Base-by-base conservation (phyloP, 139 green algal genomes). In the Trebouxia sp. region DNA sequence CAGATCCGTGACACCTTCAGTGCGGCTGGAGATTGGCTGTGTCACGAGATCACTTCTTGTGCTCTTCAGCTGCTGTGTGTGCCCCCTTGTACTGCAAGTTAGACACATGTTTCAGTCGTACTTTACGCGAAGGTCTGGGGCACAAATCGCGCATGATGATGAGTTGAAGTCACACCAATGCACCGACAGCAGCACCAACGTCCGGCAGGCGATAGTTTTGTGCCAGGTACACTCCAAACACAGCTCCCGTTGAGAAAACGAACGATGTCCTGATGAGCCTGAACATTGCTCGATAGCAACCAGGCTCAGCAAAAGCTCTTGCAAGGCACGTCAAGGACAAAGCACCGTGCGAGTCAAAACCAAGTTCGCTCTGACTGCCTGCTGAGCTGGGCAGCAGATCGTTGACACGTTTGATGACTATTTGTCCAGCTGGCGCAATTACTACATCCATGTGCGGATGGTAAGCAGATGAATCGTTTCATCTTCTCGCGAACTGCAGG, bases 321-420 rank as follows among this genome's bases (percentile, higher is more conserved):
- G 1, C 47, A 53, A 53, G 15, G 4, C 47, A 53, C n/a, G 47
- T 17, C 15, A 17, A 14, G 47, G 15, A 41, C 1, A 67, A n/a
- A 67, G 9, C 28, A 39, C 28, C 28, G 9, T 30, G 22, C 22
- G 8, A 24, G 14, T 0, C n/a, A 37, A 32, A 69, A 30, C n/a
- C 58, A 69, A 69, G 9, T 69, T 69, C 58, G 28, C 41, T 28
- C 58, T 69, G 28, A 69, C 58, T 69, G 58, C 58, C n/a, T n/a
- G 28, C 30, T 17, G 9, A 69, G 30, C 24, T 65, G 51, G 12
- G 51, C 28, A 2, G 1, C 7, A 32, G 30, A 26, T 24, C 20
- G 22, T 24, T 14, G 1, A 20, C 51, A 65, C 51, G 51, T 65
- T 22, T 26, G 7, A 65, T 65, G 51, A 65, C 20, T 65, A 65